Base-by-base conservation (phyloP, 2,329 filamentous ascomycete genomes). In the Colletotrichum theobromicola region DNA sequence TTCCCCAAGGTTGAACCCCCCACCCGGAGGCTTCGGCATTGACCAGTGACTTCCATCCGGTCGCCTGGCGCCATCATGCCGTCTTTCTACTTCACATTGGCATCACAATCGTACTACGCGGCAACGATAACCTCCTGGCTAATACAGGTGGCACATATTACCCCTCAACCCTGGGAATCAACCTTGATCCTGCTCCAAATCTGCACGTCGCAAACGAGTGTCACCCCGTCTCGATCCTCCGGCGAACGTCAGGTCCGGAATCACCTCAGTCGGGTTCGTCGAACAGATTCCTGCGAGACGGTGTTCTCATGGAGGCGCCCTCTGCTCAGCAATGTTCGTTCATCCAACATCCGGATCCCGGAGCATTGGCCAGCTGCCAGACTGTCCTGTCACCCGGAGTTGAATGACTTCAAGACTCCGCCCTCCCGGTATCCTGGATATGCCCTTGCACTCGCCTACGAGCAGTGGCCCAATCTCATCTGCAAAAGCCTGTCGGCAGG, bases 351-450 rank as follows among this genome's bases (percentile, higher is more conserved):
- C 42, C 37, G n/a, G 9, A 32, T 55, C n/a, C 28, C 30, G 18
- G 28, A 68, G 67, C 71, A 70, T 21, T 63, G 71, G 30, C 71
- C 71, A 70, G 9, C 71, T 70, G 60, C 55, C 71, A 53, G 28
- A 57, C 18, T 32, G 9, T 50, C 28, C 46, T 57, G 46, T 32
- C 24, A 42, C 24, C n/a, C n/a, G 50, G 65, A 37, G 24, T 46
- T 37, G 18, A 30, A 60, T 21, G 21, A 58, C n/a, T 10, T 58
- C 34, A 35, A 28, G 60, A 30, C 55, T 62, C 70, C 70, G 62
- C 42, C 67, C 46, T 62, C 55, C 68, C 67, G 57, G 68, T 50
- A 30, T 32, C 55, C 46, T 72, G 72, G 72, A 34, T 63, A 37
- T 18, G 15, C 72, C 67, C 68, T 63, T 34, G 55, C 66, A 46